Conservation (phyloP, 805 yeast species). For the Debaryomyces prosopidis region DNA sequence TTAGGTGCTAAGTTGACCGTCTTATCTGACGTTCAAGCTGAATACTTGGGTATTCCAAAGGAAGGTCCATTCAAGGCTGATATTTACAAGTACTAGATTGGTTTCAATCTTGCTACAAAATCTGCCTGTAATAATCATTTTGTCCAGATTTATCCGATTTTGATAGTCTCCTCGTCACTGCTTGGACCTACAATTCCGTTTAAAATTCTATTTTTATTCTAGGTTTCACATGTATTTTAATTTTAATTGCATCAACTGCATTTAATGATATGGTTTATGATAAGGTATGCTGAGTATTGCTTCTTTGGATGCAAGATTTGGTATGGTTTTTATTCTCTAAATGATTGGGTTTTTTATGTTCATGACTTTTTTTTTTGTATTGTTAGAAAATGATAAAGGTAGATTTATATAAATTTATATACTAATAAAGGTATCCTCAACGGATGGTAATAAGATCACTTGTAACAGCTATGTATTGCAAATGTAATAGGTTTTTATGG, state of each 20-base stretch:
- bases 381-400: slow-evolving; percentile 24
- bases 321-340: slow-evolving; percentile 11
- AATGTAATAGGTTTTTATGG: no score
- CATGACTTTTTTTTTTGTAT: slow-evolving; percentile 15
- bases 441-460: slow-evolving; percentile 25
- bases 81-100: slow-evolving; percentile 86
- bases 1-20: slow-evolving; percentile 85
- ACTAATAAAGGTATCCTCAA: slow-evolving; percentile 39
- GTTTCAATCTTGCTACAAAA: neutral
- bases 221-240: slow-evolving; percentile 14
- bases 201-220: neutral
- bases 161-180: no score
- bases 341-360: slow-evolving; percentile 15
- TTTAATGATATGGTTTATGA: slow-evolving; percentile 27
- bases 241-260: slow-evolving; percentile 49
- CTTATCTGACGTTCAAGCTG: slow-evolving; percentile 80
- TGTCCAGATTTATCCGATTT: neutral
- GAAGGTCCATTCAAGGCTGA: slow-evolving; percentile 99
- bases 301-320: slow-evolving; percentile 4
- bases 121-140: slow-evolving; percentile 15
- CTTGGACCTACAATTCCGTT: slow-evolving; percentile 1
- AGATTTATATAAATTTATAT: slow-evolving; percentile 25
- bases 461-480: neutral
- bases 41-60: slow-evolving; percentile 86
- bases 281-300: slow-evolving; percentile 14